Conservation (phyloP, 768 basidiomycete genomes). For the Cubamyces lactineus region DNA sequence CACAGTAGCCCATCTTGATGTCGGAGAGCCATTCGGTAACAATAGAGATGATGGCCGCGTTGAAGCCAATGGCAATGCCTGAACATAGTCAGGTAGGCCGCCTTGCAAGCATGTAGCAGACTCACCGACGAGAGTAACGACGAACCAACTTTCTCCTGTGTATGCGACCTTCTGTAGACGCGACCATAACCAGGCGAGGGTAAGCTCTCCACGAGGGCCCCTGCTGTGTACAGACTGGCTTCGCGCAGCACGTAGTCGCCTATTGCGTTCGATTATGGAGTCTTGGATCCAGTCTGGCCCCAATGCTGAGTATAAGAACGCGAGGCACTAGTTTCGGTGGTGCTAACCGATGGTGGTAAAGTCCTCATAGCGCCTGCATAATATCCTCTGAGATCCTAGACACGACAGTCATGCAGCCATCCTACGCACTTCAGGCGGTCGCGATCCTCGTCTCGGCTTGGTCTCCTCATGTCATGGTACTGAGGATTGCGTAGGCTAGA, state of each 20-base stretch:
- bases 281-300: conserved; percentile 94
- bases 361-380: conserved; percentile 84
- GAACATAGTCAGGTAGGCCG: not conserved
- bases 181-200: conserved; percentile 62
- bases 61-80: conserved; percentile 92
- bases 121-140: conserved; percentile 85
- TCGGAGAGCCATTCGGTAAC: conserved; percentile 97
- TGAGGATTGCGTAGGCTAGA: conserved; percentile 19
- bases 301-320: conserved; percentile 17
- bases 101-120: not conserved
- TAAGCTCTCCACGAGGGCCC: conserved; percentile 53
- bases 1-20: conserved; percentile 96
- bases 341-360: conserved; percentile 86
- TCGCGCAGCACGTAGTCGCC: conserved; percentile 67
- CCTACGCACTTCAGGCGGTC: conserved; percentile 31
- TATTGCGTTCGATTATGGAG: conserved; percentile 83
- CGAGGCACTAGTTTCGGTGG: conserved; percentile 13
- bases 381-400: not conserved
- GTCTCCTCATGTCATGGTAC: conserved; percentile 15
- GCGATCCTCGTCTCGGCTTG: conserved; percentile 26
- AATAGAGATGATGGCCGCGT: conserved; percentile 94
- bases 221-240: conserved; percentile 46
- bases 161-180: conserved; percentile 61
- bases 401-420: conserved; percentile 27
- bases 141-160: conserved; percentile 89